phyloP scores from a whole-genome alignment of 345 rosid genomes.

The Geranium brycei region DNA sequence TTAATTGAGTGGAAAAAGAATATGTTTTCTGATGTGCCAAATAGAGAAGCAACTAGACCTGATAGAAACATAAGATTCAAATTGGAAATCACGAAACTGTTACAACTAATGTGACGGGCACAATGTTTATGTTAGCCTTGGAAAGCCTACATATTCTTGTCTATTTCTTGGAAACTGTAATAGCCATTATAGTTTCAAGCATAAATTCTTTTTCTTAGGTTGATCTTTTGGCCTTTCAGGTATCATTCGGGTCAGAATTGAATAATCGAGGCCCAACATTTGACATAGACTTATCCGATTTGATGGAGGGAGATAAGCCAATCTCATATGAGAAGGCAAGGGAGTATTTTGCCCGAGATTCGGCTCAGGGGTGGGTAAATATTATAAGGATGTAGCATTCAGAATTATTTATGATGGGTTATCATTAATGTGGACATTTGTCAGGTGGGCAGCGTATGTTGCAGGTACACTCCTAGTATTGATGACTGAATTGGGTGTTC shows the following conservation, averaged over 20 bases:
- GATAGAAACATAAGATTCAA: too few relatives aligned
- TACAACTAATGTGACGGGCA: too few relatives aligned
- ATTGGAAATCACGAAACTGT: too few relatives aligned
- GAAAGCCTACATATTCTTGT: not conserved
- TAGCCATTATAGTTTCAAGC: not conserved
- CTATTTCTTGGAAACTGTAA: not conserved
- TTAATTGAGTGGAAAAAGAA: too few relatives aligned
- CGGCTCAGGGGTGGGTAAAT: constrained; percentile 69
- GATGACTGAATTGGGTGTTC: constrained; percentile 83
- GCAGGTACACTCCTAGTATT: constrained; percentile 93
- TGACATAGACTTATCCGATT: constrained; percentile 97
- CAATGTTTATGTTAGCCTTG: not conserved
- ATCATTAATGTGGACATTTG: constrained; percentile 1
- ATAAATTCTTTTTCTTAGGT: not conserved
- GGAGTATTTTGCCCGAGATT: constrained; percentile 72
- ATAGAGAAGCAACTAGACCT: too few relatives aligned
- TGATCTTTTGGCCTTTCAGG: constrained; percentile 31
- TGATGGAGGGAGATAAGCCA: constrained; percentile 69
- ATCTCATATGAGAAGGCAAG: constrained; percentile 87
- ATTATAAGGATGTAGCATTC: not conserved
- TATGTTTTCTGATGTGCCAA: too few relatives aligned
- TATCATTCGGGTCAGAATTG: constrained; percentile 93
- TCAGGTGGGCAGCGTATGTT: constrained; percentile 98
- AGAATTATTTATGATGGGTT: constrained; percentile 3
- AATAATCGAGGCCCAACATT: constrained; percentile 97